Base-by-base conservation (phyloP, 305 asterid genomes). In the Stenogyne calaminthoides region DNA sequence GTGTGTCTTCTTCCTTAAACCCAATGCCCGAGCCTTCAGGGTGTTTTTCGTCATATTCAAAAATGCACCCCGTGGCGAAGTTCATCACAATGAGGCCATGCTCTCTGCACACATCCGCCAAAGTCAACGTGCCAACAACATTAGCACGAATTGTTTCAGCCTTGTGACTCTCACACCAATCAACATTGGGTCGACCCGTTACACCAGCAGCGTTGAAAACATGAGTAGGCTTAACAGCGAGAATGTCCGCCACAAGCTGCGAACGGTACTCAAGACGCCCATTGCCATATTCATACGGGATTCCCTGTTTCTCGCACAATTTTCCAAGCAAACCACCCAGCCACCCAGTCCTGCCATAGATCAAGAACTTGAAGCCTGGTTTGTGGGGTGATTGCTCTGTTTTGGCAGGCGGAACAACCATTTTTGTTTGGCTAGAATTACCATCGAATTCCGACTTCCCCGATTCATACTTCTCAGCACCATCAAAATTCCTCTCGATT, bases 171-270 rank as follows among this genome's bases (percentile, higher is more conserved):
- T 93, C 98, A 52, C 98, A 93, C 98, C 98, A 93, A 76, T 93
- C 98, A 57, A 93, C 98, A 73, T 93, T 93, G 67, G 98, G 98
- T 77, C 98, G 73, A 32, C 98, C 98, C 32, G 98, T 93, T 47
- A 93, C 93, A 56, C 98, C 98, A 46, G 98, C 98, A 47, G 98
- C 96, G 40, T 93, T 93, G 76, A 93, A 88, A 49, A 91, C 93
- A 66, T 93, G 98, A 5, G 97, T 93, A n/a, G 98, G 98, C 82
- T 89, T 89, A 71, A 89, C 75, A 20, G 85, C 32, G 5, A 52
- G 77, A 47, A 93, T 85, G 76, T 93, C 98, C 0, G 89, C 85
- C 75, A 83, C 25, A 47, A 93, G 75, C 60, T 80, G 87, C 0
- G 89, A 56, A 7, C 93, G 90, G 64, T 88, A 80, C 80, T 93